phyloP scores from a whole-genome alignment of 257 asterid genomes.

The Solanum peruvianum region DNA sequence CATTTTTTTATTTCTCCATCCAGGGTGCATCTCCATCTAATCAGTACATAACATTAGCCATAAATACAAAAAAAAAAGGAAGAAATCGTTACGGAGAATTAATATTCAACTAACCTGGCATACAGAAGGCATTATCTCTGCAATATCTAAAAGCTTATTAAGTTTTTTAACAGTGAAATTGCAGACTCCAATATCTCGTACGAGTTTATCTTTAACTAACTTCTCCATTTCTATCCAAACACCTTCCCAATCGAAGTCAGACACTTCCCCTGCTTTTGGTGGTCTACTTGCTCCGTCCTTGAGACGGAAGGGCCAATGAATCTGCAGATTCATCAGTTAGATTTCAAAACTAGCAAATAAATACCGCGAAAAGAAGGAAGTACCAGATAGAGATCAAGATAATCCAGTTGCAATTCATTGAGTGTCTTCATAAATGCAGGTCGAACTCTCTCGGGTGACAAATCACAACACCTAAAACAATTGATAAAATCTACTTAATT shows the following conservation, averaged over 20 bases:
- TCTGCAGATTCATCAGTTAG: slow-evolving; percentile 2
- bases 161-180: slow-evolving; percentile 49
- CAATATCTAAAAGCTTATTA: slow-evolving; percentile 32
- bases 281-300: slow-evolving; percentile 55
- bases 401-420: slow-evolving; percentile 47
- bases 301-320: slow-evolving; percentile 63
- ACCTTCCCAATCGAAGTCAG: slow-evolving; percentile 60
- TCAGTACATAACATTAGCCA: neutral
- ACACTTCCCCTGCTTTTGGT: slow-evolving; percentile 39
- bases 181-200: slow-evolving; percentile 53
- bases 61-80: neutral
- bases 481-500: neutral
- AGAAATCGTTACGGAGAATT: neutral
- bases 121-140: slow-evolving; percentile 49
- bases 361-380: neutral
- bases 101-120: slow-evolving; percentile 37
- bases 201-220: slow-evolving; percentile 41
- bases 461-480: slow-evolving; percentile 45
- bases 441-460: slow-evolving; percentile 44
- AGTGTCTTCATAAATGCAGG: slow-evolving; percentile 53
- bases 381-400: slow-evolving; percentile 73
- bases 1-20: slow-evolving; percentile 83
- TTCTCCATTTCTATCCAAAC: slow-evolving; percentile 82
- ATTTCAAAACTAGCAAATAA: neutral
- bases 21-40: slow-evolving; percentile 88